phyloP scores from a whole-genome alignment of 371 early-diverging fungal genomes.

The Dichotomocladium elegans region DNA sequence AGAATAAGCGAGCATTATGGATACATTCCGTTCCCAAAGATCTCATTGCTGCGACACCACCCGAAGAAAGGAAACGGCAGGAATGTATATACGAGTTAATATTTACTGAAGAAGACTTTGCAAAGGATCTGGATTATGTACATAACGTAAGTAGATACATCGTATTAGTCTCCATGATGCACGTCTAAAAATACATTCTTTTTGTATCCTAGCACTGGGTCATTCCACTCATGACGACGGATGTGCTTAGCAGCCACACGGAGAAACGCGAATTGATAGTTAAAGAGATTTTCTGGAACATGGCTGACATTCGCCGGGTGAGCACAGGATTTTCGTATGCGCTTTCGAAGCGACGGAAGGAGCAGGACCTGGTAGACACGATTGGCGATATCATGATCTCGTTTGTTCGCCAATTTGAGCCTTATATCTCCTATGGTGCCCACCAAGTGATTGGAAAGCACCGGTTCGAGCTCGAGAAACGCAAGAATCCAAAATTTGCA shows the following conservation, averaged over 20 bases:
- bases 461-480: slow-evolving; percentile 72
- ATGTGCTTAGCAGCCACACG: slow-evolving; percentile 55
- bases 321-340: slow-evolving; percentile 65
- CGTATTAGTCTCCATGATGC: too few species aligned
- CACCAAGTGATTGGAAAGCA: slow-evolving; percentile 82
- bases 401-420: slow-evolving; percentile 66
- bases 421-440: slow-evolving; percentile 84
- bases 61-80: slow-evolving; percentile 77
- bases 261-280: slow-evolving; percentile 67
- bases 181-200: background rate
- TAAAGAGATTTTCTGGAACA: slow-evolving; percentile 79
- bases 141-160: slow-evolving; percentile 13
- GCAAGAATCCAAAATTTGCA: slow-evolving; percentile 58
- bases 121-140: slow-evolving; percentile 55
- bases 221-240: slow-evolving; percentile 61
- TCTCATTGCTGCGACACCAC: slow-evolving; percentile 14
- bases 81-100: slow-evolving; percentile 89
- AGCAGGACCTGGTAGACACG: slow-evolving; percentile 64
- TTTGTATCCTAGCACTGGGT: slow-evolving; percentile 46
- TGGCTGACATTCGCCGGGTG: slow-evolving; percentile 66
- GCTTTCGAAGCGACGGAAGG: slow-evolving; percentile 71
- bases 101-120: slow-evolving; percentile 82
- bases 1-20: slow-evolving; percentile 13
- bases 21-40: slow-evolving; percentile 16
- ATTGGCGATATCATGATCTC: slow-evolving; percentile 84